Evolutionary conservation across 176 grass and related monocot genomes (phyloP), one percentile per base, ranked within the genome.

Genomic region (Thinopyrum elongatum): DNA sequence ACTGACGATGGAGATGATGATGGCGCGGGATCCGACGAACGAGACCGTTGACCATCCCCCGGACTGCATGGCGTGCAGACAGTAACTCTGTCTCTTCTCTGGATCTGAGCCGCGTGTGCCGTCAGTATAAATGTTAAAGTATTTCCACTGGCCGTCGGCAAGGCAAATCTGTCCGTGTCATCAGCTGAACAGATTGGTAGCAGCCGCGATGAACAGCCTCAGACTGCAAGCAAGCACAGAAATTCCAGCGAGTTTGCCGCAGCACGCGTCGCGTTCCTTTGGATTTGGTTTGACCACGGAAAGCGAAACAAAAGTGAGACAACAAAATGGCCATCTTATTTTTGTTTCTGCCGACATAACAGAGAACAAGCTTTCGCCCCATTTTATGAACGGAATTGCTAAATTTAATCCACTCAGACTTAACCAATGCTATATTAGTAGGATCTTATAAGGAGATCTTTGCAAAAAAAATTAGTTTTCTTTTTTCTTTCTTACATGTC

Each of bases 171-270:
- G 11, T 44, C 11, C 11, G 41, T 1, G 11, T 44, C 41, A 44
- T 3, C 41, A 44, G 41, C 11, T 0, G 41, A 44, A 44, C 41
- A 44, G 41, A 44, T 44, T 12, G 41, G 8, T 44, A 44, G 41
- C 41, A 44, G 41, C 41, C 41, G 41, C 41, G 41, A 44, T 11
- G 41, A 44, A 3, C 41, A 44, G 41, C 41, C 41, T 44, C 41
- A 44, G 41, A 49, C 46, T 49, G n/a, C 35, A 82, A 77, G 49
- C 80, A 84, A 72, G 65, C 65, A 35, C 73, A 83, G 15, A 77
- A 83, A 44, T 83, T 82, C 80, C 62, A 23, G 62, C 80, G 82
- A 34, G 29, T 1, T 51, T 27, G 17, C 31, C 42, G 78, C 46
- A 39, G 46, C 64, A 79, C 33, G 23, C 31, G 25, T 68, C 74